Conservation (phyloP, 768 basidiomycete genomes). For the Lepiota subincarnata region DNA sequence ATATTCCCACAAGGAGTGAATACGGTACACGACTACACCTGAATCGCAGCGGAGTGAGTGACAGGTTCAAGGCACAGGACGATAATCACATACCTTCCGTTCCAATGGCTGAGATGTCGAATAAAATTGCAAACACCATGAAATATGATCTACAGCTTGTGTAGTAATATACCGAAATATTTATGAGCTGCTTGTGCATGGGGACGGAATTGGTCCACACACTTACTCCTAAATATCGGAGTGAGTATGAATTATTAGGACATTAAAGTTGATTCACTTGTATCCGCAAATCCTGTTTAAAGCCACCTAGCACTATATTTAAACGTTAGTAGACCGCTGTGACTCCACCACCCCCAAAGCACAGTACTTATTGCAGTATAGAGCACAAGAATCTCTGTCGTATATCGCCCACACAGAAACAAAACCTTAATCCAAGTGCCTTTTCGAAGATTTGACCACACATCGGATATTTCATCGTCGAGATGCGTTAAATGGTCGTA, state of each 20-base stretch:
- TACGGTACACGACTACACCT: slow-evolving; percentile 5
- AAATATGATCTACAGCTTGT: background rate
- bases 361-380: background rate
- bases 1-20: background rate
- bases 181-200: background rate
- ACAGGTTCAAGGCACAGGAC: background rate
- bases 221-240: background rate
- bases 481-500: background rate
- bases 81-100: slow-evolving; percentile 1
- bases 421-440: background rate
- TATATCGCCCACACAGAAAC: background rate
- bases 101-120: background rate
- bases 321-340: background rate
- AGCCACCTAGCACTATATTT: background rate
- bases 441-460: background rate
- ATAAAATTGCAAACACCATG: background rate
- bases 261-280: background rate
- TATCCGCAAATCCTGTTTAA: background rate
- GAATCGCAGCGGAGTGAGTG: background rate
- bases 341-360: background rate
- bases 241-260: background rate
- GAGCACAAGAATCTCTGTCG: background rate
- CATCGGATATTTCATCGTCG: slow-evolving; percentile 1
- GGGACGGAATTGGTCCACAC: background rate
- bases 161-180: too few relatives aligned